A percentile compares a stretch with the other conserved stretches of the same genome.
These are phyloP conservation scores for Tulasnella sp. DNA, from an alignment of 768 basidiomycete species.

Conservation along the genomic window DNA sequence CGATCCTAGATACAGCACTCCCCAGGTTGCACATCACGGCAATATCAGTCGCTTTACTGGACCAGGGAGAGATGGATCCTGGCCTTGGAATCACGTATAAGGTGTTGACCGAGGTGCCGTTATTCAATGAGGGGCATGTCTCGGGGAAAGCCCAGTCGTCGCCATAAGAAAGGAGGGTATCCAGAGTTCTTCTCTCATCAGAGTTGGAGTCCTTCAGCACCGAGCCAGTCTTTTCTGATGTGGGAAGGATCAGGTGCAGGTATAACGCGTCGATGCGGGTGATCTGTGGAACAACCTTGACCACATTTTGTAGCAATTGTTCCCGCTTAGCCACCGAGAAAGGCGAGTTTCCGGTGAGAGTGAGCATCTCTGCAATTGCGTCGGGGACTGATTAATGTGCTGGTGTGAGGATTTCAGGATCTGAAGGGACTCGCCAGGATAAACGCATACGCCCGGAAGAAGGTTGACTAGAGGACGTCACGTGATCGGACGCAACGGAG, in stretches of 20 bases:
- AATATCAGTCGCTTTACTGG: slow-evolving; percentile 97
- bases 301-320: slow-evolving; percentile 49
- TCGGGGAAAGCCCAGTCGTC: slow-evolving; percentile 47
- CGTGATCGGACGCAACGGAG: too few species aligned
- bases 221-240: slow-evolving; percentile 33
- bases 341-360: slow-evolving; percentile 64
- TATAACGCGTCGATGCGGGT: slow-evolving; percentile 67
- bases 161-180: slow-evolving; percentile 72
- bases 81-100: slow-evolving; percentile 69
- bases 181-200: slow-evolving; percentile 39
- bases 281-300: slow-evolving; percentile 40
- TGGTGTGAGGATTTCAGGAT: too few species aligned
- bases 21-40: slow-evolving; percentile 74
- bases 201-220: slow-evolving; percentile 39
- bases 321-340: slow-evolving; percentile 60
- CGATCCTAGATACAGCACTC: slow-evolving; percentile 60
- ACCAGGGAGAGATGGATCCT: slow-evolving; percentile 97
- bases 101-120: slow-evolving; percentile 29
- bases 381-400: too few species aligned
- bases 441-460: too few species aligned
- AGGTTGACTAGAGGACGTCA: too few species aligned
- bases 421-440: too few species aligned
- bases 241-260: slow-evolving; percentile 71
- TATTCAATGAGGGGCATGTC: slow-evolving; percentile 27
- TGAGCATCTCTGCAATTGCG: slow-evolving; percentile 56